Conservation (phyloP, 2,329 filamentous ascomycete genomes). For the Epichloe elymi region DNA sequence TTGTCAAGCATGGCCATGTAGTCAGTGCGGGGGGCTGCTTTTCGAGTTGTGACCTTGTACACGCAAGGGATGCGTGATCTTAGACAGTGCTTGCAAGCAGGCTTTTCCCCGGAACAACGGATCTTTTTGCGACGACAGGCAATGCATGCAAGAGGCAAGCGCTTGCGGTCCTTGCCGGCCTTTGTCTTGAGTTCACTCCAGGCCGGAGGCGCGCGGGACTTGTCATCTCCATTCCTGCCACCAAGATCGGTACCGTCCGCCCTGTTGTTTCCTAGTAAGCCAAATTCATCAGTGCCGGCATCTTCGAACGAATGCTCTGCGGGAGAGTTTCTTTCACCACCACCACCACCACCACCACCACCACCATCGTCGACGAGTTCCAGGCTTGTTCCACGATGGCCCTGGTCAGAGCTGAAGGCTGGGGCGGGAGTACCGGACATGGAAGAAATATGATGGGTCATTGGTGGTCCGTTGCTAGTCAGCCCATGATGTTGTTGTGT, state of each 20-base stretch:
- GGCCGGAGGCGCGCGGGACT: conserved; percentile 44
- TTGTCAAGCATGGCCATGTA: conserved; percentile 99
- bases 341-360: conserved; percentile 27
- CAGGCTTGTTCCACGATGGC: conserved; percentile 15
- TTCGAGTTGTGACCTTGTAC: conserved; percentile 91
- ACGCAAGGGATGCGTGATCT: conserved; percentile 89
- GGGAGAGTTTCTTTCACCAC: conserved; percentile 28
- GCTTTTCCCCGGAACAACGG: conserved; percentile 92
- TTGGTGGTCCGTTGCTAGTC: conserved; percentile 7
- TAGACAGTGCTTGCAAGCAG: conserved; percentile 90
- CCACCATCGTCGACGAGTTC: conserved; percentile 33
- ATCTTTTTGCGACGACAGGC: conserved; percentile 96
- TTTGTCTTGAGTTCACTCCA: conserved; percentile 83
- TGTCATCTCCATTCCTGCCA: conserved; percentile 42
- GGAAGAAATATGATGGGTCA: conserved; percentile 8
- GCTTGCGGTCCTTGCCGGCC: conserved; percentile 90
- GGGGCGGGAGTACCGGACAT: conserved; percentile 11
- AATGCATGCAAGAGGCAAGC: conserved; percentile 86
- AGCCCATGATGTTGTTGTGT: conserved; percentile 18
- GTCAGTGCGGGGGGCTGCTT: conserved; percentile 91
- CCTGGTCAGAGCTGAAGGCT: conserved; percentile 12
- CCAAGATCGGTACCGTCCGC: conserved; percentile 42
- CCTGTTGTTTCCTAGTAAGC: conserved; percentile 30
- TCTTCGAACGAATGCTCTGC: conserved; percentile 38
- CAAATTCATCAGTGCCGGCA: conserved; percentile 45